Conservation (phyloP, 371 early-diverging fungal species). For the Umbelopsis sp. region DNA sequence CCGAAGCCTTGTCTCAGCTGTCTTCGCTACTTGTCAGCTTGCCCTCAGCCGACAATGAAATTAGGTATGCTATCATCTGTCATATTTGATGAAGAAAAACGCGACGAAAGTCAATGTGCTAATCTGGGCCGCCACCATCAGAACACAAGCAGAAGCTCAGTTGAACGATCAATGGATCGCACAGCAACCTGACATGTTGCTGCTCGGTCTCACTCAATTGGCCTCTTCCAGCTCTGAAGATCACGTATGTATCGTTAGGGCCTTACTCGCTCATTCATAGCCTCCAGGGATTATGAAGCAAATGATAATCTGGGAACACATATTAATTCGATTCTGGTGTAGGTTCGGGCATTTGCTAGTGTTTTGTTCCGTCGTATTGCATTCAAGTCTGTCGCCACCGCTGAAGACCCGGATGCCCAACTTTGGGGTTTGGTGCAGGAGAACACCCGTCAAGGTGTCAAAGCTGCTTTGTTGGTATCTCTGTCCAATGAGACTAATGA, state of each 20-base stretch:
- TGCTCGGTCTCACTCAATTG: conserved; percentile 72
- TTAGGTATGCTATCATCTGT: conserved; percentile 32
- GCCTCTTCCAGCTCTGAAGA: conserved; percentile 54
- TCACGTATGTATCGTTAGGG: conserved; percentile 43
- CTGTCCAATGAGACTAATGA: conserved; percentile 75
- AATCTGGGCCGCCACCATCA: conserved; percentile 32
- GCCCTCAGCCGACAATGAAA: conserved; percentile 61
- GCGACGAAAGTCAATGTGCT: not conserved
- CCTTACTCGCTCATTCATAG: conserved; percentile 13
- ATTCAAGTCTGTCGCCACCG: conserved; percentile 61
- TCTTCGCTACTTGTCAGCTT: conserved; percentile 62
- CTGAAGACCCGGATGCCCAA: conserved; percentile 52
- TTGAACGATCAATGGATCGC: conserved; percentile 75
- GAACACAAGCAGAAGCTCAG: conserved; percentile 73
- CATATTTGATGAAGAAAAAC: not conserved
- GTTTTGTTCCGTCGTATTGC: conserved; percentile 90
- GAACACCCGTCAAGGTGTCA: conserved; percentile 65
- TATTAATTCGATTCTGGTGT: conserved; percentile 18
- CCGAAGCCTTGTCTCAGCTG: conserved; percentile 63
- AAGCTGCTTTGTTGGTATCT: conserved; percentile 73
- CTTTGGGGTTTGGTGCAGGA: conserved; percentile 77
- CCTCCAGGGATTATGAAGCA: not conserved
- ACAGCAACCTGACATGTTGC: conserved; percentile 67
- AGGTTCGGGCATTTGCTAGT: conserved; percentile 88
- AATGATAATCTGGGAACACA: not conserved